Percentiles rank a stretch among this genome's conserved stretches.
Conservation (phyloP, 202 grass and related monocot genomes). For the Sporobolus alterniflorus region DNA sequence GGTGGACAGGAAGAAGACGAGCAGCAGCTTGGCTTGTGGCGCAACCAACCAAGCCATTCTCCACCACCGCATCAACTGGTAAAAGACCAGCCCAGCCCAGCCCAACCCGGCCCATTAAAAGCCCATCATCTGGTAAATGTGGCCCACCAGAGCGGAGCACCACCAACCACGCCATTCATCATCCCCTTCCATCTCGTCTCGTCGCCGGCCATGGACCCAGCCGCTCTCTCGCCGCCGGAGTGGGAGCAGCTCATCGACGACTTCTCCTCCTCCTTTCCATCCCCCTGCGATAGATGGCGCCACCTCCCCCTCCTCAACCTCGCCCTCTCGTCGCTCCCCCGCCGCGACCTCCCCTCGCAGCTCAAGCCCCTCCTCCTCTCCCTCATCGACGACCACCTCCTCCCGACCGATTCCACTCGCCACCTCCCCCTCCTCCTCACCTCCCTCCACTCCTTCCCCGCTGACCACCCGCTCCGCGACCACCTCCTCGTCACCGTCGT, state of each 20-base stretch:
- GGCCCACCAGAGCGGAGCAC: background rate
- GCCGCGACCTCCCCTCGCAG: constrained; percentile 76
- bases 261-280: constrained; percentile 43
- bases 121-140: background rate
- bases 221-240: constrained; percentile 61
- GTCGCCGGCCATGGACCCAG: constrained; percentile 58
- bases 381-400: constrained; percentile 73
- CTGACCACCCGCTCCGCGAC: constrained; percentile 63
- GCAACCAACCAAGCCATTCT: no score
- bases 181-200: background rate
- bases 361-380: constrained; percentile 75
- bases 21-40: no score
- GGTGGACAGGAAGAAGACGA: background rate
- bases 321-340: constrained; percentile 62
- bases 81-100: background rate
- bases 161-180: background rate
- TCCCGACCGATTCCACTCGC: constrained; percentile 27
- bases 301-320: constrained; percentile 79
- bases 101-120: background rate
- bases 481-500: constrained; percentile 74
- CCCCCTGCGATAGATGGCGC: constrained; percentile 56
- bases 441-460: constrained; percentile 45
- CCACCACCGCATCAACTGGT: no score
- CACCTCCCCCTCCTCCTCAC: constrained; percentile 44
- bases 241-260: constrained; percentile 81